Evolutionary conservation across 805 yeast genomes (phyloP).

Genomic region (Saccharomycopsis sp.): DNA sequence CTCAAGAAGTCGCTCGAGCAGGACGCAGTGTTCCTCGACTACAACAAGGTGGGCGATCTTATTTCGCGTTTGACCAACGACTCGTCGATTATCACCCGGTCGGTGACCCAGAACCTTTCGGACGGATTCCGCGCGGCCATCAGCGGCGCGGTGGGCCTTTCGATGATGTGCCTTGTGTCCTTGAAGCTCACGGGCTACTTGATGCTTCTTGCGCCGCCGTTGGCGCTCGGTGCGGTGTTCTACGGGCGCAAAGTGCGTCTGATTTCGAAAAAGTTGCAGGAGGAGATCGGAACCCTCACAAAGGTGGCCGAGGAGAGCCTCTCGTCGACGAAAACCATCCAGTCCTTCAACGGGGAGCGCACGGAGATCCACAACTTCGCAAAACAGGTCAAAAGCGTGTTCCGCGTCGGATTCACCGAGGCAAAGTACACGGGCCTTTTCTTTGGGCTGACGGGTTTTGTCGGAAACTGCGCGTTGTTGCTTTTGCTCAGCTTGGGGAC

Average conservation of each 20-base stretch:
- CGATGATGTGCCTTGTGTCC: slow-evolving; percentile 87
- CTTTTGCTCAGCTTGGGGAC: slow-evolving; percentile 77
- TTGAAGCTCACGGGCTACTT: slow-evolving; percentile 77
- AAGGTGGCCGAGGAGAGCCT: slow-evolving; percentile 90
- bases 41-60: slow-evolving; percentile 85
- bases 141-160: slow-evolving; percentile 77
- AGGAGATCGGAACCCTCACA: slow-evolving; percentile 77
- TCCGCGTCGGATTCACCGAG: slow-evolving; percentile 69
- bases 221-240: slow-evolving; percentile 68
- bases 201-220: slow-evolving; percentile 76
- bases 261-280: slow-evolving; percentile 71
- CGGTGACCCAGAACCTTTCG: slow-evolving; percentile 81
- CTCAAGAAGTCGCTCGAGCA: slow-evolving; percentile 73
- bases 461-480: slow-evolving; percentile 78
- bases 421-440: slow-evolving; percentile 72
- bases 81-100: slow-evolving; percentile 78
- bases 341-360: slow-evolving; percentile 81
- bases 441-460: slow-evolving; percentile 71
- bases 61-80: slow-evolving; percentile 85
- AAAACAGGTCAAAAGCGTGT: slow-evolving; percentile 55
- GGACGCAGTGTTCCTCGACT: slow-evolving; percentile 85
- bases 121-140: slow-evolving; percentile 86
- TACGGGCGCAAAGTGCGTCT: slow-evolving; percentile 76
- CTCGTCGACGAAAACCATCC: slow-evolving; percentile 79
- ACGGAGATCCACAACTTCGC: slow-evolving; percentile 73